Conservation (phyloP, 2,329 filamentous ascomycete species). For the Sphaceloma murrayae region DNA sequence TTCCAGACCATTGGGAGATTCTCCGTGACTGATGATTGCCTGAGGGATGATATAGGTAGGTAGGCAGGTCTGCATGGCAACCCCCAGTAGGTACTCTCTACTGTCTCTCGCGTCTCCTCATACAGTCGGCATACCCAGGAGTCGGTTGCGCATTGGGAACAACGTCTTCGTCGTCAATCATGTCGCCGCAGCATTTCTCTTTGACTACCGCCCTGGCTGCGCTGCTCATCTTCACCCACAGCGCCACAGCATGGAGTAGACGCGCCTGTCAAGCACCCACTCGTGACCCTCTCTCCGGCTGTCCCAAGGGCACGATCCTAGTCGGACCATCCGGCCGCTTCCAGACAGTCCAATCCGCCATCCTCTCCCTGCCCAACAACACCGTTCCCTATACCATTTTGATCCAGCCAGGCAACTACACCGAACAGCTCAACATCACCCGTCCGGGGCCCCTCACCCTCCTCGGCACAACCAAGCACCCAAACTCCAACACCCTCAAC, state of each 20-base stretch:
- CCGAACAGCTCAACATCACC: conserved; percentile 57
- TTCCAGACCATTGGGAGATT: conserved; percentile 6
- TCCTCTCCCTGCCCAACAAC: conserved; percentile 39
- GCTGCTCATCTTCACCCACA: conserved; percentile 9
- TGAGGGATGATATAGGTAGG: conserved; percentile 14
- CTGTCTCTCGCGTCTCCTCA: too few relatives aligned
- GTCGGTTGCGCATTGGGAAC: too few relatives aligned
- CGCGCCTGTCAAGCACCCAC: conserved; percentile 32
- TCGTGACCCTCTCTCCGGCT: conserved; percentile 31
- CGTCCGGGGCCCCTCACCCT: conserved; percentile 52
- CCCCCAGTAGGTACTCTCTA: too few relatives aligned
- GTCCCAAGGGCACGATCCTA: conserved; percentile 29
- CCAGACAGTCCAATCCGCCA: conserved; percentile 39
- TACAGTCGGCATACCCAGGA: too few relatives aligned
- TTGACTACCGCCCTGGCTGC: conserved; percentile 2
- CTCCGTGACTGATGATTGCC: conserved; percentile 14
- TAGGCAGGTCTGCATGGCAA: neutral
- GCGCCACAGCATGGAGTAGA: conserved; percentile 16
- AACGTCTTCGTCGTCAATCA: too few relatives aligned
- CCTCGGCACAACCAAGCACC: conserved; percentile 46
- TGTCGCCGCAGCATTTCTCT: too few relatives aligned
- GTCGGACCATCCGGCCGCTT: conserved; percentile 23
- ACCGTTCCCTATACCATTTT: conserved; percentile 46
- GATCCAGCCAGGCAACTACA: conserved; percentile 51
- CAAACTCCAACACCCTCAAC: conserved; percentile 40